These are phyloP conservation scores for Clonostachys sp. DNA, from an alignment of 2,329 filamentous ascomycete genomes.

Conservation along the genomic window DNA sequence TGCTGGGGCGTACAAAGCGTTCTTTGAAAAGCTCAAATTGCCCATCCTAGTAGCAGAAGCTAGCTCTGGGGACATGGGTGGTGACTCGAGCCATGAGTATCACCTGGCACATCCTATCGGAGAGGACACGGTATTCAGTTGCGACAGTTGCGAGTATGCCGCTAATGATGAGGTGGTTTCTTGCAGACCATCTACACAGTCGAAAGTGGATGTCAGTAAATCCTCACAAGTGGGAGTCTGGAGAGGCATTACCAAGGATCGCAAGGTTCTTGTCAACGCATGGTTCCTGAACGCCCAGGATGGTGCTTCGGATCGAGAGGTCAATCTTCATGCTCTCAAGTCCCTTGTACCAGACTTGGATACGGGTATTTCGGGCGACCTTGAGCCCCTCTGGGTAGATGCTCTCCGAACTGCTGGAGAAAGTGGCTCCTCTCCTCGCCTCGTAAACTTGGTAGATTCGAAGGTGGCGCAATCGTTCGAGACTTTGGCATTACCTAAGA, in stretches of 20 bases:
- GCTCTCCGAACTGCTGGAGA: conserved; percentile 1
- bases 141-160: conserved; percentile 66
- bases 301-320: conserved; percentile 13
- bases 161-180: conserved; percentile 83
- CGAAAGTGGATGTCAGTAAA: neutral
- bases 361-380: conserved; percentile 21
- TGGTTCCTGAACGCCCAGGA: conserved; percentile 43
- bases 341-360: conserved; percentile 64
- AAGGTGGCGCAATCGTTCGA: conserved; percentile 17
- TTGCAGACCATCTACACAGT: neutral
- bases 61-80: conserved; percentile 95
- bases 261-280: conserved; percentile 62
- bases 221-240: conserved; percentile 34
- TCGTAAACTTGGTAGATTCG: conserved; percentile 29
- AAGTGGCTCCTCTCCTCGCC: neutral
- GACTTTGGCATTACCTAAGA: too few relatives aligned
- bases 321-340: conserved; percentile 60
- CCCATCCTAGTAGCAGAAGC: conserved; percentile 83
- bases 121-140: conserved; percentile 81
- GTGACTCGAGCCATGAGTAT: conserved; percentile 89
- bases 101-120: conserved; percentile 77
- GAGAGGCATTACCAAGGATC: conserved; percentile 64
- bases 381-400: neutral
- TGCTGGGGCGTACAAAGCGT: conserved; percentile 63
- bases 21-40: conserved; percentile 80